A percentile compares a stretch with the other conserved stretches of the same genome.
Evolutionary conservation across 768 basidiomycete species (phyloP).

Genomic region (Leccinum disarticulatum): DNA sequence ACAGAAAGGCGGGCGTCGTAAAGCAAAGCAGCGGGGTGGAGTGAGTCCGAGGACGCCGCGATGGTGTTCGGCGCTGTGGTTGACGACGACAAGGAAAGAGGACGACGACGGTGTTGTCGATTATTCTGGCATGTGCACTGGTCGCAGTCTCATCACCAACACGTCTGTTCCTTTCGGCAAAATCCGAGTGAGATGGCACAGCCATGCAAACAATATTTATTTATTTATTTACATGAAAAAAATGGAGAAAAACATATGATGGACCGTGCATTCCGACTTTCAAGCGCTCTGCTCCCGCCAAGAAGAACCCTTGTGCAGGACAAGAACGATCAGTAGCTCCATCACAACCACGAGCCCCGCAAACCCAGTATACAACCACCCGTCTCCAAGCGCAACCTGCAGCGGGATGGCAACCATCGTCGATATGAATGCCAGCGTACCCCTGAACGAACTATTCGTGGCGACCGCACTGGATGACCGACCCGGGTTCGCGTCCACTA

Average conservation of each 20-base stretch:
- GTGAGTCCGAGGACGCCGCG: constrained; percentile 6
- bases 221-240: constrained; percentile 6
- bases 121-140: constrained; percentile 22
- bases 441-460: constrained; percentile 74
- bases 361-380: constrained; percentile 74
- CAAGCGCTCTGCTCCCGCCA: constrained; percentile 51
- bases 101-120: constrained; percentile 16
- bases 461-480: constrained; percentile 76
- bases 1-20: constrained; percentile 1
- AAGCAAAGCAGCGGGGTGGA: neutral
- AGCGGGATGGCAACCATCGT: constrained; percentile 75
- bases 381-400: constrained; percentile 75
- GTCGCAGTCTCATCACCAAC: constrained; percentile 25
- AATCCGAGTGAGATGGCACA: constrained; percentile 15
- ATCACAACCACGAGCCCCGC: constrained; percentile 51
- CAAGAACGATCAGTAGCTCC: constrained; percentile 57
- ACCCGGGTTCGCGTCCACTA: constrained; percentile 85
- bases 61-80: constrained; percentile 13
- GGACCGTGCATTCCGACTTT: neutral
- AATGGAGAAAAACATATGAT: constrained; percentile 5
- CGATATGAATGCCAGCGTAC: constrained; percentile 63
- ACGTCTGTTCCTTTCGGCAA: constrained; percentile 22
- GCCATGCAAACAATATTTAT: constrained; percentile 14
- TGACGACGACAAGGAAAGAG: constrained; percentile 9
- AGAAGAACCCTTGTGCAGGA: constrained; percentile 53